Evolutionary conservation across 768 basidiomycete genomes (phyloP).

Genomic region (Lanmaoa rubissima): DNA sequence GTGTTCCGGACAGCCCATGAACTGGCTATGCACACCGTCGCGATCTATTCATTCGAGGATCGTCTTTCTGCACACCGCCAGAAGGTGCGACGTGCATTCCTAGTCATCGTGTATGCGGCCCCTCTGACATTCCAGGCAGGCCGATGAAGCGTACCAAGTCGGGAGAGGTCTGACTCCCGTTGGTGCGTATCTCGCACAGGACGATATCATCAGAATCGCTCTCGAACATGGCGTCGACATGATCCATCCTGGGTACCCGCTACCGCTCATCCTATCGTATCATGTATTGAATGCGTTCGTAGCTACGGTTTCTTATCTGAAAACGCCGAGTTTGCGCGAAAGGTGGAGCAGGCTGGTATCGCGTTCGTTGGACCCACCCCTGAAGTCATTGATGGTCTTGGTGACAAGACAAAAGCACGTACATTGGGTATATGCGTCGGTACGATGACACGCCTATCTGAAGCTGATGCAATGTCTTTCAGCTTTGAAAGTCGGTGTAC

Average conservation of each 20-base stretch:
- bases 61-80: slow-evolving; percentile 95
- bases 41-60: slow-evolving; percentile 98
- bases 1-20: slow-evolving; percentile 99
- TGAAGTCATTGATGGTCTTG: slow-evolving; percentile 94
- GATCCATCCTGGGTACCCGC: slow-evolving; percentile 92
- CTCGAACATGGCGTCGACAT: slow-evolving; percentile 98
- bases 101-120: slow-evolving; percentile 29
- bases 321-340: slow-evolving; percentile 94
- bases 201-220: slow-evolving; percentile 95
- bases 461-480: slow-evolving; percentile 6
- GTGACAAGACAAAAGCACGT: slow-evolving; percentile 98
- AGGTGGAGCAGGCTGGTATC: slow-evolving; percentile 96
- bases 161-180: slow-evolving; percentile 96
- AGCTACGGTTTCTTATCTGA: slow-evolving; percentile 98
- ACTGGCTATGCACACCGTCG: slow-evolving; percentile 98
- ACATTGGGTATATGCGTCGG: slow-evolving; percentile 58
- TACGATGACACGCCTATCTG: neutral
- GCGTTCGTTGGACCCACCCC: slow-evolving; percentile 96
- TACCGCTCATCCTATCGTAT: neutral
- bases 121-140: slow-evolving; percentile 43
- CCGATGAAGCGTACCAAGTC: slow-evolving; percentile 98
- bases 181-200: slow-evolving; percentile 94
- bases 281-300: slow-evolving; percentile 5
- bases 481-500: slow-evolving; percentile 91
- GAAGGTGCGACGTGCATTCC: slow-evolving; percentile 61